Evolutionary conservation across 768 basidiomycete species (phyloP).

Genomic region (Myochromella boudieri): DNA sequence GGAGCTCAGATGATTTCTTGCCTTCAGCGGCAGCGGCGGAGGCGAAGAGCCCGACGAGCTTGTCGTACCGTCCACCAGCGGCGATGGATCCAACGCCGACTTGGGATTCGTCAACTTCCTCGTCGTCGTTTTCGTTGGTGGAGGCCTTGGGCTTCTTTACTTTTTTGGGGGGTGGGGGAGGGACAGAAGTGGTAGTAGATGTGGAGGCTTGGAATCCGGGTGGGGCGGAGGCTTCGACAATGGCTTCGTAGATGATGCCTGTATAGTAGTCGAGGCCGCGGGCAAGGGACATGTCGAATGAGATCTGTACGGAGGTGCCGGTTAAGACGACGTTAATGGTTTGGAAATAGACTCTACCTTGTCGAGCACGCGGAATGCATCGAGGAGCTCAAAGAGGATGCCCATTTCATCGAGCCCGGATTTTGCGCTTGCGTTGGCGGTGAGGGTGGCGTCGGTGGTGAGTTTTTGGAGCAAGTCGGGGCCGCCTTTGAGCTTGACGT

Average conservation of each 20-base stretch:
- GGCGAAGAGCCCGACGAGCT: slow-evolving; percentile 91
- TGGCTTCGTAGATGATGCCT: slow-evolving; percentile 96
- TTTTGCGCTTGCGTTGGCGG: slow-evolving; percentile 71
- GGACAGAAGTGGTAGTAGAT: slow-evolving; percentile 40
- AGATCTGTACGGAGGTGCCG: slow-evolving; percentile 55
- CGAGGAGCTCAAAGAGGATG: slow-evolving; percentile 77
- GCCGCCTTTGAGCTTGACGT: slow-evolving; percentile 93
- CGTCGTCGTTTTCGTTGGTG: slow-evolving; percentile 52
- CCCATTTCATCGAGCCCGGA: slow-evolving; percentile 87
- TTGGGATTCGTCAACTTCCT: slow-evolving; percentile 89
- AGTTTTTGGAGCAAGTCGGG: slow-evolving; percentile 74
- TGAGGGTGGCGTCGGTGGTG: slow-evolving; percentile 59
- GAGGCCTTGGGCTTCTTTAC: slow-evolving; percentile 46
- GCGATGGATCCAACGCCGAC: slow-evolving; percentile 99
- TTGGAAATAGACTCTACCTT: slow-evolving; percentile 48
- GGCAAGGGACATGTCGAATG: slow-evolving; percentile 96
- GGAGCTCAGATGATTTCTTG: slow-evolving; percentile 64
- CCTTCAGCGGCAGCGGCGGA: slow-evolving; percentile 74
- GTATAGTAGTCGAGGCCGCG: slow-evolving; percentile 98
- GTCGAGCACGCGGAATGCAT: slow-evolving; percentile 75
- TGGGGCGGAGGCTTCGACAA: slow-evolving; percentile 91
- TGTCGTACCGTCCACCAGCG: slow-evolving; percentile 97
- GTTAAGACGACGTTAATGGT: not conserved
- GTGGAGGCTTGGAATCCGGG: slow-evolving; percentile 69
- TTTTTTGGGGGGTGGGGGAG: slow-evolving; percentile 27